Evolutionary conservation across 169 alveolate genomes (phyloP), one percentile per base, ranked within the genome.

Genomic region (Cryptosporidium sp.): DNA sequence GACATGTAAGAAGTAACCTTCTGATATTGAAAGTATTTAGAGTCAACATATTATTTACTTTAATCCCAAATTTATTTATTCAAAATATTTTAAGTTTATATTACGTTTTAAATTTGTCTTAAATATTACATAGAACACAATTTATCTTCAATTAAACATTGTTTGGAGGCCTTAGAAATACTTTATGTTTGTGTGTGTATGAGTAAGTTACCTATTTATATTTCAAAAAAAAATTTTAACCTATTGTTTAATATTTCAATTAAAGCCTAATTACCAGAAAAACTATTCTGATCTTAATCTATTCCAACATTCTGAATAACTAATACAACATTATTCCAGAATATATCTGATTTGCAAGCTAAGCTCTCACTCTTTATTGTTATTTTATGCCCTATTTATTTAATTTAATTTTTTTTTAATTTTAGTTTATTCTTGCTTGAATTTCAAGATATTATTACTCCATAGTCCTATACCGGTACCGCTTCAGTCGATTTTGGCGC

Each of bases 1-100:
- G 72, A 2, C 89, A 80, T 23, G 31, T 42, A 23, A 80, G 29
- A 42, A 80, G 75, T 10, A 80, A 65, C 23, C 65, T 80, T 12
- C 67, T 80, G 8, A 80, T 29, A 31, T 31, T 80, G 44, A 80
- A 80, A 18, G 5, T 18, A 29, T 72, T 53, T 9, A 53, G 18
- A 42, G 52, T 9, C 12, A n/a, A 23, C 37, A n/a, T 56, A 56
- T 53, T 53, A 18, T n/a, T 21, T 5, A 7, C 35, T 26, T 56
- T 56, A 26, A 56, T n/a, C 14, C 0, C 35, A 56, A n/a, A n/a
- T n/a, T n/a, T 10, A 16, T n/a, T 56, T n/a, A 48, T 56, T 56
- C n/a, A 56, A 56, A 56, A 26, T 31, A 31, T 21, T 26, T 56
- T 0, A 56, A 56, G 67, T 26, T 56, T 56, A 26, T 23, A 2